Evolutionary conservation across 805 yeast species (phyloP).

Genomic region (Debaryomyces maramus): DNA sequence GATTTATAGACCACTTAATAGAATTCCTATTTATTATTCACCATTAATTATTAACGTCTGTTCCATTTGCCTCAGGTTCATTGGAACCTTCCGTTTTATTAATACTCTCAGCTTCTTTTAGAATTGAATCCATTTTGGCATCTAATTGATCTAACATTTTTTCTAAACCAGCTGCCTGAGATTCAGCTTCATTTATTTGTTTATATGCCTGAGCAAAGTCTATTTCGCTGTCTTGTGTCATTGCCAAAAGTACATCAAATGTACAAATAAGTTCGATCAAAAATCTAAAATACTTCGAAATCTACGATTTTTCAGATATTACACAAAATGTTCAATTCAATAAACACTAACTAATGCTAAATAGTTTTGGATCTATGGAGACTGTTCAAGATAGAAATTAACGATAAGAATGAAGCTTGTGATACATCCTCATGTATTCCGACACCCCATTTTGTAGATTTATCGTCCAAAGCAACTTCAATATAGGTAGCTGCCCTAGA

Average conservation of each 20-base stretch:
- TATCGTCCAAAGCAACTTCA: constrained; percentile 34
- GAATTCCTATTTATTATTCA: not conserved
- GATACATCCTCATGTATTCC: constrained; percentile 91
- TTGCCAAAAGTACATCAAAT: constrained; percentile 5
- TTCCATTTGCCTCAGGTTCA: not conserved
- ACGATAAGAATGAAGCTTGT: constrained; percentile 74
- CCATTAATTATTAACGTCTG: too few relatives aligned
- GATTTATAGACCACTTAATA: constrained; percentile 1
- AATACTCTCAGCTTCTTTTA: constrained; percentile 49
- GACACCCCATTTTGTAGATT: constrained; percentile 72
- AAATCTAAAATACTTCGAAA: not conserved
- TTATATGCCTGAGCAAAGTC: constrained; percentile 58
- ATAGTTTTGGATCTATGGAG: constrained; percentile 18
- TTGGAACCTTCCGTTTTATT: constrained; percentile 2
- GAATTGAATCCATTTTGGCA: constrained; percentile 57
- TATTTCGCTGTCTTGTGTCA: constrained; percentile 30
- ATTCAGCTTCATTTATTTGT: constrained; percentile 66
- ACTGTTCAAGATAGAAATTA: constrained; percentile 62
- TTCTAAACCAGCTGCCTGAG: constrained; percentile 60
- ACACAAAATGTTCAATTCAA: too few relatives aligned
- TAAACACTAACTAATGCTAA: too few relatives aligned
- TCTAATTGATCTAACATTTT: constrained; percentile 64
- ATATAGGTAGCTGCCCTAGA: constrained; percentile 78
- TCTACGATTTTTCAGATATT: too few relatives aligned
- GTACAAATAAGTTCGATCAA: not conserved